Percentiles rank a stretch among this genome's conserved stretches.
These are phyloP conservation scores for Solanum arcanum DNA, from an alignment of 257 asterid genomes.

Conservation along the genomic window DNA sequence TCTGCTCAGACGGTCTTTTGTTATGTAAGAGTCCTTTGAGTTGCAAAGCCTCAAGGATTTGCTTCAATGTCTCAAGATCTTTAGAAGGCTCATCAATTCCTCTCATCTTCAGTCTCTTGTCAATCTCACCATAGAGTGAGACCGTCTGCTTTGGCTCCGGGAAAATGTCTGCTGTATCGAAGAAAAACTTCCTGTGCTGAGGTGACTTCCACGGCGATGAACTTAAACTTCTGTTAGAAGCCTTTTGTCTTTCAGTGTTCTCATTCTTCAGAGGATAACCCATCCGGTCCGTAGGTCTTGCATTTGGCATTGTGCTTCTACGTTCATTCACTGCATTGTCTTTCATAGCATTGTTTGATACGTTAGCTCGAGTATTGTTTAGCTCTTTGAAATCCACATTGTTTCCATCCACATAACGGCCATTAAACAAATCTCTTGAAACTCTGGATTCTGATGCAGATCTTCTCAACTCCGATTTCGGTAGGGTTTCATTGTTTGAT, in stretches of 20 bases:
- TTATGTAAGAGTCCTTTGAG: constrained; percentile 85
- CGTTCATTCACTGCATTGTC: background rate
- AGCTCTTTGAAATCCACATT: constrained; percentile 14
- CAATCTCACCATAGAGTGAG: constrained; percentile 51
- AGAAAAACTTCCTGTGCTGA: constrained; percentile 48
- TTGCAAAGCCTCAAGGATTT: constrained; percentile 89
- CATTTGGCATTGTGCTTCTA: background rate
- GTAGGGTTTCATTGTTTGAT: constrained; percentile 25
- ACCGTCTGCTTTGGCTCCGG: constrained; percentile 62
- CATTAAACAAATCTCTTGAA: constrained; percentile 57
- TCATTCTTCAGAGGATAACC: constrained; percentile 15
- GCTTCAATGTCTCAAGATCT: constrained; percentile 81
- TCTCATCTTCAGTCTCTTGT: constrained; percentile 49
- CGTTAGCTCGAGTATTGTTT: constrained; percentile 12
- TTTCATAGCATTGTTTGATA: constrained; percentile 7
- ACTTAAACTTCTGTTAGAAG: constrained; percentile 22
- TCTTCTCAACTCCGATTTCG: constrained; percentile 65
- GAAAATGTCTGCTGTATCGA: constrained; percentile 66
- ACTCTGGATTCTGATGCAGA: constrained; percentile 90
- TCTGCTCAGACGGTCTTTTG: constrained; percentile 25
- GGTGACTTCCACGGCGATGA: constrained; percentile 42
- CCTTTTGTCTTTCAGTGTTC: constrained; percentile 20
- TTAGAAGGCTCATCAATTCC: constrained; percentile 70
- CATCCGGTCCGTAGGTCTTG: constrained; percentile 16
- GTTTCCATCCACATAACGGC: constrained; percentile 33